Evolutionary conservation across 805 yeast genomes (phyloP).

Genomic region (Ogataea saltuana): DNA sequence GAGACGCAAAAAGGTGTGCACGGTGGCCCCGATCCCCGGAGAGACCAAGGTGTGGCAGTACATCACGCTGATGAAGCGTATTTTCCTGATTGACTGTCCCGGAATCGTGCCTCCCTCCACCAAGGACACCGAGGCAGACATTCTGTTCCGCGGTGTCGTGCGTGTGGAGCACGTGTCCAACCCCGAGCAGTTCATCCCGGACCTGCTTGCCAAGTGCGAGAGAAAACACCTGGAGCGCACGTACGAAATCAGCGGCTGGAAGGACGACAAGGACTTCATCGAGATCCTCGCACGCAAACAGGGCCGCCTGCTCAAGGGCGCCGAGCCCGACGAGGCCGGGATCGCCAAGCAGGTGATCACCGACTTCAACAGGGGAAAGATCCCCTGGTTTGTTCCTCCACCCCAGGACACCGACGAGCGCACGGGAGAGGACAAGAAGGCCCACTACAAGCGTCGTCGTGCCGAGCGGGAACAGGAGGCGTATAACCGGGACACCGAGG

Average conservation of each 20-base stretch:
- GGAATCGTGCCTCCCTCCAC: conserved; percentile 97
- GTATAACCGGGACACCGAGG: conserved; percentile 31
- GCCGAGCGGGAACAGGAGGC: conserved; percentile 45
- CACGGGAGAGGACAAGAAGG: conserved; percentile 59
- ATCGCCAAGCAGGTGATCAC: conserved; percentile 87
- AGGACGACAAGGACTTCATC: conserved; percentile 71
- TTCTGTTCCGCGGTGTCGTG: conserved; percentile 93
- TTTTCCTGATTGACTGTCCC: conserved; percentile 95
- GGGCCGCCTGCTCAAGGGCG: conserved; percentile 93
- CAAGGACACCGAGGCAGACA: conserved; percentile 88
- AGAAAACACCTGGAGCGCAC: conserved; percentile 91
- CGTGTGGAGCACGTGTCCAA: conserved; percentile 96
- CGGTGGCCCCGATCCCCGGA: conserved; percentile 98
- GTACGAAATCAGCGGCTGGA: conserved; percentile 93
- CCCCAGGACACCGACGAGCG: conserved; percentile 68
- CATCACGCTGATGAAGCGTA: conserved; percentile 93
- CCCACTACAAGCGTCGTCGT: conserved; percentile 52
- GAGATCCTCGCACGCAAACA: conserved; percentile 90
- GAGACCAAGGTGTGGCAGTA: conserved; percentile 99
- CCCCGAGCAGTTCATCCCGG: conserved; percentile 95
- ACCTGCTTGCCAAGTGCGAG: conserved; percentile 80
- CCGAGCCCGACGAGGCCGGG: conserved; percentile 95
- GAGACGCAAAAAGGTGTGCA: conserved; percentile 93
- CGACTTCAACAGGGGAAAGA: conserved; percentile 95
- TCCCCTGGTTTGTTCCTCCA: conserved; percentile 97